These are phyloP conservation scores for Eremochloa ophiuroides DNA, from an alignment of 176 grass and related monocot species.

Conservation along the genomic window DNA sequence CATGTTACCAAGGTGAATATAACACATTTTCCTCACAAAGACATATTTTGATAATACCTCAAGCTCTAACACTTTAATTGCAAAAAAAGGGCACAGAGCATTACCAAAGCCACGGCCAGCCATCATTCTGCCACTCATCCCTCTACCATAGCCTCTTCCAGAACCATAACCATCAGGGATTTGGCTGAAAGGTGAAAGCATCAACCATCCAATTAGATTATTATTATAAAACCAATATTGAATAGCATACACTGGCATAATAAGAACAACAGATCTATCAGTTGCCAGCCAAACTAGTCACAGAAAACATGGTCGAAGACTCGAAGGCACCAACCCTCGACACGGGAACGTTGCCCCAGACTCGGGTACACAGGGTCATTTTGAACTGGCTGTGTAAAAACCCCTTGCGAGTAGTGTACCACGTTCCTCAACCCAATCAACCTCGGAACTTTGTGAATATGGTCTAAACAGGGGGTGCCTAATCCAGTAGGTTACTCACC, in stretches of 20 bases:
- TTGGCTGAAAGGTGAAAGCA: slow-evolving; percentile 77
- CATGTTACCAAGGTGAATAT: not conserved
- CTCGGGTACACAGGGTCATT: not conserved
- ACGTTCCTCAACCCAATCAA: too few species aligned
- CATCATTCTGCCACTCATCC: slow-evolving; percentile 83
- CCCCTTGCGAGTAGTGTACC: not conserved
- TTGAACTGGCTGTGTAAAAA: not conserved
- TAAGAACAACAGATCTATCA: slow-evolving; percentile 9
- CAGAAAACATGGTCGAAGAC: not conserved
- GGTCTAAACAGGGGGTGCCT: not conserved
- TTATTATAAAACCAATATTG: slow-evolving; percentile 4
- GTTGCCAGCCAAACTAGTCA: not conserved
- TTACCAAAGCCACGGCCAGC: slow-evolving; percentile 90
- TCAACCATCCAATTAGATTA: slow-evolving; percentile 15
- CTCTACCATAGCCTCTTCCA: slow-evolving; percentile 84
- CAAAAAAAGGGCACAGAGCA: slow-evolving; percentile 20
- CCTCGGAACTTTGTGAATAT: too few species aligned
- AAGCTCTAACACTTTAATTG: slow-evolving; percentile 1
- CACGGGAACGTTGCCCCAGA: not conserved
- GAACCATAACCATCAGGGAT: slow-evolving; percentile 67
- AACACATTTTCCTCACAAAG: not conserved
- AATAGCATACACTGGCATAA: not conserved
- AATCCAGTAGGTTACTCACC: slow-evolving; percentile 44
- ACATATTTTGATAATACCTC: not conserved
- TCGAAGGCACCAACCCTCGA: not conserved